Conservation (phyloP, 257 asterid species). For the Nicotiana otophora region DNA sequence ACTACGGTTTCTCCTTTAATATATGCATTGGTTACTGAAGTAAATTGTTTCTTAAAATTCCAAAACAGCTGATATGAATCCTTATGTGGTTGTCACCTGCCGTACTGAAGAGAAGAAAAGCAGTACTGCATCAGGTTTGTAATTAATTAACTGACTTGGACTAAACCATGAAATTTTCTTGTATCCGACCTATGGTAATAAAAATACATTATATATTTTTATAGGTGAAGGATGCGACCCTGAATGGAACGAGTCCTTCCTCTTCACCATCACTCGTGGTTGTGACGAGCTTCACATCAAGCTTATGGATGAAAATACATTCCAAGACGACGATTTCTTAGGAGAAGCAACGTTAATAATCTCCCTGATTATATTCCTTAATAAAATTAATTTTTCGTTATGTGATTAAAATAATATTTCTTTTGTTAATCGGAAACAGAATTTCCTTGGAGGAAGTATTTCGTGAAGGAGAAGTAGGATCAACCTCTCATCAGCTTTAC, state of each 20-base stretch:
- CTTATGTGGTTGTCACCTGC: neutral
- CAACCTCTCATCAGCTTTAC: neutral
- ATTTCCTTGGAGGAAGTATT: neutral
- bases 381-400: too few relatives aligned
- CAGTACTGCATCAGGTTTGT: neutral
- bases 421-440: neutral
- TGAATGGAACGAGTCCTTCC: neutral
- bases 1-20: too few relatives aligned
- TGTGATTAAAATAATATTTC: too few relatives aligned
- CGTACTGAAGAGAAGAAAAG: neutral
- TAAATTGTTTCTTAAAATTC: too few relatives aligned
- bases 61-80: neutral
- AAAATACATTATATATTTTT: too few relatives aligned
- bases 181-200: too few relatives aligned
- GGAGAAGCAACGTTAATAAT: neutral
- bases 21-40: too few relatives aligned
- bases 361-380: neutral
- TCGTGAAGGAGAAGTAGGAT: neutral
- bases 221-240: neutral
- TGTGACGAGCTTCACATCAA: neutral
- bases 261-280: neutral
- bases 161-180: too few relatives aligned
- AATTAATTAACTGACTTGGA: too few relatives aligned
- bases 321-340: neutral
- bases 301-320: neutral